Percentiles rank a stretch among this genome's conserved stretches.
phyloP scores from a whole-genome alignment of 768 basidiomycete species.

The Hydnum rufescens region DNA sequence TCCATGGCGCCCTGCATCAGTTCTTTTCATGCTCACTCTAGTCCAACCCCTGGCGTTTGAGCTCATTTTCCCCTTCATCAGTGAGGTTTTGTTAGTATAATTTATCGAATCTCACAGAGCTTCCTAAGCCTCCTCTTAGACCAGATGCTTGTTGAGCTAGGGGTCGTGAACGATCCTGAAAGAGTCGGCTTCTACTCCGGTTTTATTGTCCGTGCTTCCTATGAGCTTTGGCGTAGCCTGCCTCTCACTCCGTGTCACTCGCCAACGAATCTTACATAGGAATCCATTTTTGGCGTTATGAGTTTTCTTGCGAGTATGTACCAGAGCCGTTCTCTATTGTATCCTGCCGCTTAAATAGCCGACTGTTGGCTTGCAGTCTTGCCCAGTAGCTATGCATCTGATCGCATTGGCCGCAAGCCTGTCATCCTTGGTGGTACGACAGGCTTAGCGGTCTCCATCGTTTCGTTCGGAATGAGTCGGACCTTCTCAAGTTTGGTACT shows the following conservation, averaged over 20 bases:
- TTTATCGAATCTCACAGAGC: background rate
- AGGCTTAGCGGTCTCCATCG: constrained; percentile 9
- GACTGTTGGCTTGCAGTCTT: background rate
- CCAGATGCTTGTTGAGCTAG: constrained; percentile 13
- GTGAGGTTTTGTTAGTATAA: background rate
- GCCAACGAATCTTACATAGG: background rate
- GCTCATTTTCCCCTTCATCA: constrained; percentile 1
- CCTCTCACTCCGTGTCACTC: background rate
- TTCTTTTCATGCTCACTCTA: constrained; percentile 4
- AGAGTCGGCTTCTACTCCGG: constrained; percentile 13
- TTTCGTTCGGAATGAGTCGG: constrained; percentile 12
- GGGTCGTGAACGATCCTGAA: constrained; percentile 12
- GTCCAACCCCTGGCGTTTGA: constrained; percentile 10
- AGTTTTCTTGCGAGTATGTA: background rate
- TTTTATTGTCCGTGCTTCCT: constrained; percentile 5
- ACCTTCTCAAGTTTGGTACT: constrained; percentile 9
- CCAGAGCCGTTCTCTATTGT: background rate
- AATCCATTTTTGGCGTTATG: background rate
- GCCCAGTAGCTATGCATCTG: constrained; percentile 7
- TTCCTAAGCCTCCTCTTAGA: background rate
- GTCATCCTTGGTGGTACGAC: constrained; percentile 11
- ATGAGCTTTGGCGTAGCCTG: background rate
- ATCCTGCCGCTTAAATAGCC: background rate
- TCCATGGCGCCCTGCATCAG: constrained; percentile 7
- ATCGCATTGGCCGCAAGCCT: constrained; percentile 13